Conservation (phyloP, 805 yeast species). For the Cyberlindnera subsufficiens region DNA sequence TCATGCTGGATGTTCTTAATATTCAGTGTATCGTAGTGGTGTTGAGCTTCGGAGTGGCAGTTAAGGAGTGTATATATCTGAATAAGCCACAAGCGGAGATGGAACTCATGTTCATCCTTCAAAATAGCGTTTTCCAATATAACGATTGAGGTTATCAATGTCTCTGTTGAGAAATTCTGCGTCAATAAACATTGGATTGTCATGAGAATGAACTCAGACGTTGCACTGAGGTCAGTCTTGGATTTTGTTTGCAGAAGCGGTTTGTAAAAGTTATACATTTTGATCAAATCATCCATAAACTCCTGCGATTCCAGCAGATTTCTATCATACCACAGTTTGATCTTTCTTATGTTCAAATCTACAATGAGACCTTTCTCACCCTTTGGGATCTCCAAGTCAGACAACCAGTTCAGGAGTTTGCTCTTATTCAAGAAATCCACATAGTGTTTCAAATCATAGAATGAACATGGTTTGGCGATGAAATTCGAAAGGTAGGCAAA, state of each 20-base stretch:
- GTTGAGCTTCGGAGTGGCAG: conserved; percentile 40
- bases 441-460: conserved; percentile 47
- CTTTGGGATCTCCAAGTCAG: conserved; percentile 17
- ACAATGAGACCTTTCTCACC: conserved; percentile 20
- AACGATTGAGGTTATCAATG: conserved; percentile 36
- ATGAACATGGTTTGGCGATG: conserved; percentile 60
- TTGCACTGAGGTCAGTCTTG: conserved; percentile 65
- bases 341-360: conserved; percentile 43
- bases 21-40: conserved; percentile 47
- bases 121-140: conserved; percentile 51
- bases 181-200: conserved; percentile 36
- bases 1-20: conserved; percentile 77
- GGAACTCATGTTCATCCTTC: conserved; percentile 67
- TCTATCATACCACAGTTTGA: conserved; percentile 31
- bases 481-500: conserved; percentile 34
- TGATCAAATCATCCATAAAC: conserved; percentile 29
- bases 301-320: conserved; percentile 16
- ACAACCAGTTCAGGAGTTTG: conserved; percentile 17
- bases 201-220: conserved; percentile 59
- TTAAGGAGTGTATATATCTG: conserved; percentile 57
- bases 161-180: conserved; percentile 17
- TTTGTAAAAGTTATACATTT: conserved; percentile 34
- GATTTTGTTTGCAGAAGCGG: conserved; percentile 33
- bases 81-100: conserved; percentile 65
- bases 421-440: conserved; percentile 7